phyloP scores from a whole-genome alignment of 345 rosid species.

The Triadica sebifera region DNA sequence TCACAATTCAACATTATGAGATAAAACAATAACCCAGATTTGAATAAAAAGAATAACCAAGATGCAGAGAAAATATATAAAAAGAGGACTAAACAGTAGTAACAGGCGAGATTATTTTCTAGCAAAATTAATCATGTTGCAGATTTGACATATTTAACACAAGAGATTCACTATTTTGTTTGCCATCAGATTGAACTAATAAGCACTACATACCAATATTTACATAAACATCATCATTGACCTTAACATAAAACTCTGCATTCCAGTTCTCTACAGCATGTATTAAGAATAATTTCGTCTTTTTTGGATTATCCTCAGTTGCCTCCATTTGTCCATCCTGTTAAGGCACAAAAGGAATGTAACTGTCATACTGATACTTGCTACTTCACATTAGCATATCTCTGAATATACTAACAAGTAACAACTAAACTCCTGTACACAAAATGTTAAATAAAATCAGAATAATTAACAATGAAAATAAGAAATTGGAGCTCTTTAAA shows the following conservation, averaged over 20 bases:
- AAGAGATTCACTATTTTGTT: constrained; percentile 5
- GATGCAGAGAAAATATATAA: not conserved
- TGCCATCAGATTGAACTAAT: constrained; percentile 3
- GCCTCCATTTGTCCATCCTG: constrained; percentile 68
- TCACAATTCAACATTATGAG: not conserved
- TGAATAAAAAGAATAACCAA: not conserved
- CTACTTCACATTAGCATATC: not conserved
- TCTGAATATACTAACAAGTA: constrained; percentile 8
- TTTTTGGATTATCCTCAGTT: constrained; percentile 46
- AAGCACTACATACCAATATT: constrained; percentile 55
- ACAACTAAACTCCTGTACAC: not conserved
- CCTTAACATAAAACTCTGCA: constrained; percentile 71
- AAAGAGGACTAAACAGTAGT: not conserved
- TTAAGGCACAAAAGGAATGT: constrained; percentile 20
- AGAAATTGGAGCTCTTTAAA: not conserved
- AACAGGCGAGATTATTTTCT: not conserved
- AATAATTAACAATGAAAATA: not conserved
- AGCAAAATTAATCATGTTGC: not conserved
- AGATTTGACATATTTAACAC: not conserved
- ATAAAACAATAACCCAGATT: not conserved
- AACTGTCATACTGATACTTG: not conserved
- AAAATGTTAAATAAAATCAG: not conserved
- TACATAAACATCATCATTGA: constrained; percentile 76
- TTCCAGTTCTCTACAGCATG: constrained; percentile 61
- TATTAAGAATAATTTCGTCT: constrained; percentile 49